These are phyloP conservation scores for Mortierella sp. DNA, from an alignment of 371 early-diverging fungal species.

Conservation along the genomic window DNA sequence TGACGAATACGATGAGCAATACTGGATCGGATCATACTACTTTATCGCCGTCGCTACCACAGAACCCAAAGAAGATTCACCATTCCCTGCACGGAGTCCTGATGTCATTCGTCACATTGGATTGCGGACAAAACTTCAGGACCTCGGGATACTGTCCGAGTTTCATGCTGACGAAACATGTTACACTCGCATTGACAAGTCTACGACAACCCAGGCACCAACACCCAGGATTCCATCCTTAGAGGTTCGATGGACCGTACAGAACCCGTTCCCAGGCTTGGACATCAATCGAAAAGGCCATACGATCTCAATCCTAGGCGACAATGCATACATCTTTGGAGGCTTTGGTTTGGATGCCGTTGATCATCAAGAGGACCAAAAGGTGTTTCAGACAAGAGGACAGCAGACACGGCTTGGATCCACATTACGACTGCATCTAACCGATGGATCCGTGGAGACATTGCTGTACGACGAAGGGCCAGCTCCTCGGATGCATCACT, in stretches of 20 bases:
- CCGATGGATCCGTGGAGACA: constrained; percentile 16
- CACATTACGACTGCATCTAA: constrained; percentile 17
- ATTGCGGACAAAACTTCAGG: constrained; percentile 18
- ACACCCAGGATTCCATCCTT: neutral
- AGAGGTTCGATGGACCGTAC: constrained; percentile 23
- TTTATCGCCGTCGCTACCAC: constrained; percentile 44
- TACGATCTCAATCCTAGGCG: constrained; percentile 34
- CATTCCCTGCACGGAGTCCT: constrained; percentile 13
- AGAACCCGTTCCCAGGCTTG: constrained; percentile 16
- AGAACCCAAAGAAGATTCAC: neutral
- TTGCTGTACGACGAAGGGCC: constrained; percentile 21
- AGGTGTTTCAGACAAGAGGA: constrained; percentile 27
- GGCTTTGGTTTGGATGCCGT: constrained; percentile 41
- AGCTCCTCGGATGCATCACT: constrained; percentile 46
- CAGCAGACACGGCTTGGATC: constrained; percentile 46
- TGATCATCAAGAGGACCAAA: constrained; percentile 24
- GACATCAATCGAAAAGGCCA: constrained; percentile 50
- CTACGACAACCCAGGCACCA: neutral
- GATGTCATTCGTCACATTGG: constrained; percentile 33
- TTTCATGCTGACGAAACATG: constrained; percentile 21
- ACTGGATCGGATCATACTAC: constrained; percentile 51
- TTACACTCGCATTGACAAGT: constrained; percentile 8
- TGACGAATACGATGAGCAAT: constrained; percentile 48
- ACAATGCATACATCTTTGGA: constrained; percentile 40
- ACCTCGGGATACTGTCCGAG: neutral